A percentile compares a stretch with the other conserved stretches of the same genome.
phyloP scores from a whole-genome alignment of 2,329 filamentous ascomycete genomes.

The Elsinoe perseae region DNA sequence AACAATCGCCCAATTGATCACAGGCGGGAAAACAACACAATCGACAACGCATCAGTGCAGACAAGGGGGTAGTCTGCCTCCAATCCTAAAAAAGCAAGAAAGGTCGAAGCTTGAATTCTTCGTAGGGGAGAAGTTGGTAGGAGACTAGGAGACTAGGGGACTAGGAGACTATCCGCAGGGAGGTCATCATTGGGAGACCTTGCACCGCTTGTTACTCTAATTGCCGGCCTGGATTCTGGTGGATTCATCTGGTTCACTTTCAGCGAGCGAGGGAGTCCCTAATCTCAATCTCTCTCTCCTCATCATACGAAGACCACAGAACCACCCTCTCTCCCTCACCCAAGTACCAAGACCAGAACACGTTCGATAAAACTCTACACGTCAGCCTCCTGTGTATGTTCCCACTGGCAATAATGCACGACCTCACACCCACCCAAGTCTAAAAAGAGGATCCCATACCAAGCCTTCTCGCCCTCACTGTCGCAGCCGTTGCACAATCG shows the following conservation, averaged over 20 bases:
- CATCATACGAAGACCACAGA: not conserved
- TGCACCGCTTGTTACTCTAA: not conserved
- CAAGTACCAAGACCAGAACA: not conserved
- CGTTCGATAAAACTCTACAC: not conserved
- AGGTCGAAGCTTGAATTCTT: not conserved
- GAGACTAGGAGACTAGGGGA: too few relatives aligned
- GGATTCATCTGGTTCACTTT: not conserved
- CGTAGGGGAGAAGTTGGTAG: not conserved
- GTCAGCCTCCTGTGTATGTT: not conserved
- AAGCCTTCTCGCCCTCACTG: not conserved
- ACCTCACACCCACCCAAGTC: not conserved
- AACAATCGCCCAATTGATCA: too few relatives aligned
- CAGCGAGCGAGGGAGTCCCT: too few relatives aligned
- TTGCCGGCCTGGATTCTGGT: not conserved
- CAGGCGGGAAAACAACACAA: not conserved
- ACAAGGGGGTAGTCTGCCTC: not conserved
- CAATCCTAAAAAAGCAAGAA: constrained; percentile 6
- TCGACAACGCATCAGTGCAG: constrained; percentile 3
- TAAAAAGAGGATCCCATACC: not conserved
- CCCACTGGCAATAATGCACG: not conserved
- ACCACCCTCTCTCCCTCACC: not conserved
- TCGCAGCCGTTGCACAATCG: not conserved
- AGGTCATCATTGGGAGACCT: too few relatives aligned
- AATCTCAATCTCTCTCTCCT: not conserved
- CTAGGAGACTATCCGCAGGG: too few relatives aligned